Evolutionary conservation across 1,284 basidiomycete genomes (phyloP).

Genomic region (Coniferiporia sulphurascens): DNA sequence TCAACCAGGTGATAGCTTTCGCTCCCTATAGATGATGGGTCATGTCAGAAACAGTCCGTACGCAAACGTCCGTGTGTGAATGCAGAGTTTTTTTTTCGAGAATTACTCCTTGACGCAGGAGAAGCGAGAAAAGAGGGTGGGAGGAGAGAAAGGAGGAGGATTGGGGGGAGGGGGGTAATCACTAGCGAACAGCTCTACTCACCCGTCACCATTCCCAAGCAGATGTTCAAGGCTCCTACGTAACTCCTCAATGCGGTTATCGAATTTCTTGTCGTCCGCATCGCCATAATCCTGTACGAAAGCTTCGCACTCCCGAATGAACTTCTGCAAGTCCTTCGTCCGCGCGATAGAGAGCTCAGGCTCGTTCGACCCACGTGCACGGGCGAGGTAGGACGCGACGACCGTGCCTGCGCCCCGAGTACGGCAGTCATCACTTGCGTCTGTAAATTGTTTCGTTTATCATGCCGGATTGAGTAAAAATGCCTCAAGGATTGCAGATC

Average conservation of each 20-base stretch:
- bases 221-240: conserved; percentile 15
- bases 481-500: not conserved
- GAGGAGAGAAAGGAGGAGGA: too few relatives aligned
- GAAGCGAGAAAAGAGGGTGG: not conserved
- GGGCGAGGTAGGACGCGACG: conserved; percentile 65
- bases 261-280: conserved; percentile 10
- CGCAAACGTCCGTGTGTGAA: too few relatives aligned
- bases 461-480: not conserved
- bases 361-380: conserved; percentile 59
- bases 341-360: conserved; percentile 53
- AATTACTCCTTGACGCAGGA: too few relatives aligned
- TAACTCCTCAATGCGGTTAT: conserved; percentile 4
- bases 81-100: too few relatives aligned
- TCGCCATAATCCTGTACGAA: conserved; percentile 56
- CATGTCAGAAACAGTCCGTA: too few relatives aligned
- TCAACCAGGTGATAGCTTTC: not conserved
- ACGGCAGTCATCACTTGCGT: conserved; percentile 29
- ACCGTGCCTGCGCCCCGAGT: conserved; percentile 57
- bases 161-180: too few relatives aligned
- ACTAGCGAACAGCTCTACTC: not conserved
- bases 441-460: conserved; percentile 17
- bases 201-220: conserved; percentile 16
- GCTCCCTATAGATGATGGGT: not conserved
- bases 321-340: conserved; percentile 57
- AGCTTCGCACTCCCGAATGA: conserved; percentile 52